Base-by-base conservation (phyloP, 163 green algal genomes). In the Botryococcus braunii region DNA sequence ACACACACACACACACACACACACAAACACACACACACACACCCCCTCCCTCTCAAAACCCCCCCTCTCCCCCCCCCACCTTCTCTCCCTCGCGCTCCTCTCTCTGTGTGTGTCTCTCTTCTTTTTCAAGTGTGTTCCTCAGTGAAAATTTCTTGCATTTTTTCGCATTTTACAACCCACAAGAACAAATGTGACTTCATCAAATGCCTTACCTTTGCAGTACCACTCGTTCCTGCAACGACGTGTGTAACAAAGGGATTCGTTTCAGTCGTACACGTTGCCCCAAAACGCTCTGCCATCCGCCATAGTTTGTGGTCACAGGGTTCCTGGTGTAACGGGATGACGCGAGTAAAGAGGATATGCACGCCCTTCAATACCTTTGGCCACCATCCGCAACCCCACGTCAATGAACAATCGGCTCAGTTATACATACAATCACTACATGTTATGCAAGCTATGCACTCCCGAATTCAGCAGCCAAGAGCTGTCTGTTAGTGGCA, bases 211-310 rank as follows among this genome's bases (percentile, higher is more conserved):
- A 77, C 79, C 79, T 91, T 91, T n/a, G 86, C 74, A 38, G 85
- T 90, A 46, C 75, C 83, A 5, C 61, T 55, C 31, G 75, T 63
- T 11, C 67, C 68, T 1, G 79, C 73, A 0, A 90, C 77, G n/a
- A 91, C 83, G 49, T 91, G 85, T 11, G 82, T 90, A 11, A 81
- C 82, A 50, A 35, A 47, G 3, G 79, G 66, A 23, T 56, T 59
- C 43, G 41, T 37, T 23, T 69, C 17, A 1, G 55, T 74, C 38
- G 56, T 70, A 65, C 66, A 79, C 29, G 23, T 40, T 13, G 62
- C 65, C 6, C 86, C 86, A 69, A 80, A 89, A 31, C 74, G 47
- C 72, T 89, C 75, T 23, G 86, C 83, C 58, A 89, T 68, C 67
- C 64, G 62, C 86, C 86, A 91, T 62, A 90, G 69, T n/a, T 76